Base-by-base conservation (phyloP, 257 asterid genomes). In the Penstemon newberryi region DNA sequence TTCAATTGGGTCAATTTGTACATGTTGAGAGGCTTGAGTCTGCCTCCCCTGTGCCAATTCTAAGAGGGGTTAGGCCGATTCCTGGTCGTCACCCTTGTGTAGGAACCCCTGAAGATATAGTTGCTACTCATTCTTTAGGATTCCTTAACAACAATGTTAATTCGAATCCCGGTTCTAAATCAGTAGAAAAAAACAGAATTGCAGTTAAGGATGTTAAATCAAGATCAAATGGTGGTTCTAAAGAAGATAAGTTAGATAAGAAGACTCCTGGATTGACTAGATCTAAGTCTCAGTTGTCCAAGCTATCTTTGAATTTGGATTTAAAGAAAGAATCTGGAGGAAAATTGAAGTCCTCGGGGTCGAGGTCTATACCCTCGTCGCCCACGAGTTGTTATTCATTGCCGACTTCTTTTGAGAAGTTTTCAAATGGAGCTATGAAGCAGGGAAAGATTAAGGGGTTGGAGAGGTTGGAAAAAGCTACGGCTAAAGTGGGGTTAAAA, bases 61-160 rank as follows among this genome's bases (percentile, higher is more conserved):
- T 94, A 18, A 64, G 84, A 36, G 99, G 99, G 44, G 97, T 91
- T 53, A 80, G 90, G 78, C 91, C 96, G 3, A 77, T 87, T 37
- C 96, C 96, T 0, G 99, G 99, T 12, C 85, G 99, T 3, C 99
- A 94, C 74, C 99, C 99, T 8, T 94, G 99, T 73, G 87, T 94
- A 12, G 99, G 97, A 12, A 94, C 85, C 49, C 99, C 99, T 37
- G 92, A 88, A 67, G 99, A 94, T 80, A 84, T 94, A 56, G 95
- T 87, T 65, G 97, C 97, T 3, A 87, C 96, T 43, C 96, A 87
- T 74, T 83, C 97, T 58, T 71, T 89, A 77, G 96, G 96, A 3
- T 94, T 94, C 70, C 90, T 94, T 10, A 89, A 79, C 61, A 81
- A 77, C 51, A 83, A 80, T 82, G 83, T 49, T 15, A 78, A 74